phyloP scores from a whole-genome alignment of 768 basidiomycete species.

The Leccinum fibrillosum region DNA sequence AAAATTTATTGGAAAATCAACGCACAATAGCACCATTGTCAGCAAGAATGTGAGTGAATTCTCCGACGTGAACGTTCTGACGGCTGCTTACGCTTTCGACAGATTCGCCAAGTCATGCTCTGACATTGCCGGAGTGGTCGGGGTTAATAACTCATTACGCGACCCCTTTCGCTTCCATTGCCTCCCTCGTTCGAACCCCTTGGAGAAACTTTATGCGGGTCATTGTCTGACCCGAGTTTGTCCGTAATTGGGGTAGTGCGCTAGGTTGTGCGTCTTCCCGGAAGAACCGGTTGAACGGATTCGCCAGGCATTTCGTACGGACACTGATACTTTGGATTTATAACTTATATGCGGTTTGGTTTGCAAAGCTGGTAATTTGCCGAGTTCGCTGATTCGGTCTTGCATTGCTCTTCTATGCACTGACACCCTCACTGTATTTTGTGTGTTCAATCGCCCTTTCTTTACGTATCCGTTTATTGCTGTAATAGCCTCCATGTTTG shows the following conservation, averaged over 20 bases:
- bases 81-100: background rate
- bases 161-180: background rate
- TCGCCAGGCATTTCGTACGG: background rate
- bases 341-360: background rate
- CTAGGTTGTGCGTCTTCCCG: background rate
- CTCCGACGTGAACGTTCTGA: background rate
- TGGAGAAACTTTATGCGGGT: background rate
- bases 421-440: background rate
- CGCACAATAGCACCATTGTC: slow-evolving; percentile 51
- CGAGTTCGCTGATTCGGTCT: background rate
- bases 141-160: background rate
- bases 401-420: background rate
- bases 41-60: slow-evolving; percentile 62
- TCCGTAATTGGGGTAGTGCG: background rate
- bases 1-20: slow-evolving; percentile 9
- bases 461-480: background rate
- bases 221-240: background rate
- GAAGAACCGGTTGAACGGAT: slow-evolving; percentile 1
- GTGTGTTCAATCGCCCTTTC: background rate
- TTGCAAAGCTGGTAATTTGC: background rate
- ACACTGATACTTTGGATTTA: background rate
- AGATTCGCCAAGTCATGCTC: slow-evolving; percentile 55
- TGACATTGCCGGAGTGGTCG: slow-evolving; percentile 21
- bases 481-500: background rate
- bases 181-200: background rate